These are phyloP conservation scores for Suillus subalutaceus DNA, from an alignment of 768 basidiomycete genomes.

Conservation along the genomic window DNA sequence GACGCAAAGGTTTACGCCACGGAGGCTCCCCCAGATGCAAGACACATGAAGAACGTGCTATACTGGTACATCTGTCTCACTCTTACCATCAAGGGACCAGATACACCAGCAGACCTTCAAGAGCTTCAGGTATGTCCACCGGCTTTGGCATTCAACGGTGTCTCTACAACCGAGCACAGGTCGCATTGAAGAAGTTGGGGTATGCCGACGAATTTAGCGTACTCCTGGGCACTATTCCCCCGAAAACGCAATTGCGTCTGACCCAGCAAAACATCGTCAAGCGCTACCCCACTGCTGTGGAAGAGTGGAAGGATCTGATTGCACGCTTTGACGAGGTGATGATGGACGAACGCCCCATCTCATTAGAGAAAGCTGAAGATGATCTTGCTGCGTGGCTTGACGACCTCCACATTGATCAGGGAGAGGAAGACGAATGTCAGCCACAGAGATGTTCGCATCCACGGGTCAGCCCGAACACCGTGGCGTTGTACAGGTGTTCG, in stretches of 20 bases:
- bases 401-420: slow-evolving; percentile 45
- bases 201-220: slow-evolving; percentile 54
- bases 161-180: slow-evolving; percentile 26
- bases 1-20: slow-evolving; percentile 59
- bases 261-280: slow-evolving; percentile 54
- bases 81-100: slow-evolving; percentile 52
- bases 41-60: slow-evolving; percentile 59
- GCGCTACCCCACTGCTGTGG: slow-evolving; percentile 44
- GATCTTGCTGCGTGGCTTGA: slow-evolving; percentile 63
- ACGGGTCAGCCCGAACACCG: slow-evolving; percentile 49
- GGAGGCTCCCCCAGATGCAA: slow-evolving; percentile 62
- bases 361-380: slow-evolving; percentile 50
- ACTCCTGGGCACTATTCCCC: slow-evolving; percentile 48
- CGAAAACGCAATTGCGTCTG: slow-evolving; percentile 54
- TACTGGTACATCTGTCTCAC: slow-evolving; percentile 63
- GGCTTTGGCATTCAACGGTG: background rate
- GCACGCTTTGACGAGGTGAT: slow-evolving; percentile 36
- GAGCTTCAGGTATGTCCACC: slow-evolving; percentile 49
- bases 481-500: slow-evolving; percentile 61
- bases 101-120: slow-evolving; percentile 48
- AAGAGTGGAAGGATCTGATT: slow-evolving; percentile 52
- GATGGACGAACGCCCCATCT: slow-evolving; percentile 28
- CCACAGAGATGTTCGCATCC: slow-evolving; percentile 41
- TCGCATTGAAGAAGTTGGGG: slow-evolving; percentile 45
- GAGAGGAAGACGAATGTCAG: slow-evolving; percentile 31